Evolutionary conservation across 2,329 filamentous ascomycete genomes (phyloP).

Genomic region (Venturia aucupariae): DNA sequence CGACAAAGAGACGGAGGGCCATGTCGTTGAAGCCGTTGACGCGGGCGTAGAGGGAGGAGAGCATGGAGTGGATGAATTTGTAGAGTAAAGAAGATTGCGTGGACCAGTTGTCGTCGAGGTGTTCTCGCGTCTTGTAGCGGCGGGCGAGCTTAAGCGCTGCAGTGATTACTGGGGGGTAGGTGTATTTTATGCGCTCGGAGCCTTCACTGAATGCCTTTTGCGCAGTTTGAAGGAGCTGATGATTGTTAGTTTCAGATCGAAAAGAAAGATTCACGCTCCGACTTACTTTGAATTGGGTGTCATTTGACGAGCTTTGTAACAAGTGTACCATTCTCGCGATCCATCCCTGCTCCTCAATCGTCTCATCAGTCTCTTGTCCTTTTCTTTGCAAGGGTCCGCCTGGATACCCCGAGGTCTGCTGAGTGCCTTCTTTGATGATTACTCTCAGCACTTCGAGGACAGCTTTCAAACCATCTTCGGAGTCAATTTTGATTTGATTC

Average conservation of each 20-base stretch:
- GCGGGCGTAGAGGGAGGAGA: conserved; percentile 80
- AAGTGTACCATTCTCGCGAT: conserved; percentile 86
- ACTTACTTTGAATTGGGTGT: conserved; percentile 73
- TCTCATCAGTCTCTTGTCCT: conserved; percentile 85
- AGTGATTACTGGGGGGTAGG: conserved; percentile 85
- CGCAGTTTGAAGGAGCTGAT: conserved; percentile 69
- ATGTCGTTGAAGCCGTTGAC: conserved; percentile 83
- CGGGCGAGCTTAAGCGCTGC: conserved; percentile 82
- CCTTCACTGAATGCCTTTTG: conserved; percentile 83
- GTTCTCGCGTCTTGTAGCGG: conserved; percentile 81
- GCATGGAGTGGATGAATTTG: conserved; percentile 86
- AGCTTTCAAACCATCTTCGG: conserved; percentile 71
- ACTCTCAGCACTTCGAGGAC: conserved; percentile 84
- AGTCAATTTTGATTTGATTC: conserved; percentile 71
- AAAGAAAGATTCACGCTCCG: background rate
- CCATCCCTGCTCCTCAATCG: conserved; percentile 96
- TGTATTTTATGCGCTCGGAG: conserved; percentile 92
- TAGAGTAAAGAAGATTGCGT: conserved; percentile 71
- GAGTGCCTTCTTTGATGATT: conserved; percentile 84
- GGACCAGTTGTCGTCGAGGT: conserved; percentile 69
- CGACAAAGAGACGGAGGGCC: conserved; percentile 78
- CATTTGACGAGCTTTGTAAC: conserved; percentile 73
- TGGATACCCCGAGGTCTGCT: conserved; percentile 71
- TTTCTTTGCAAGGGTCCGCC: conserved; percentile 66
- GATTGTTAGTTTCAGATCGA: conserved; percentile 18